Base-by-base conservation (phyloP, 2,329 filamentous ascomycete species). In the Fusarium pilosicola region DNA sequence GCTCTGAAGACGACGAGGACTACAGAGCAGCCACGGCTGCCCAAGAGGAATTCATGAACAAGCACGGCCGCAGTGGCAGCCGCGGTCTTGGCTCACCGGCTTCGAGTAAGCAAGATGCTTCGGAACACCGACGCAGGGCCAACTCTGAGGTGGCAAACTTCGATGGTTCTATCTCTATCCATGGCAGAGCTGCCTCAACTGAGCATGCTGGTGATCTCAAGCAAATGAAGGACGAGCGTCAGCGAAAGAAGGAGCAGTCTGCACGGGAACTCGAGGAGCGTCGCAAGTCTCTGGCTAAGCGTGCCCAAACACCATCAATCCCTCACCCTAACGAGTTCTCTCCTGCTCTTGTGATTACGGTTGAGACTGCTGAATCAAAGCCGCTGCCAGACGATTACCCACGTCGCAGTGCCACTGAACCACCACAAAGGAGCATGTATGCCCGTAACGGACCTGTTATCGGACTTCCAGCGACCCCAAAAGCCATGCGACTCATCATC, bases 201-300 rank as follows among this genome's bases (percentile, higher is more conserved):
- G 83, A 86, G 48, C 85, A 86, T 70, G 84, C 83, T 22, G 88
- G 88, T 7, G 89, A 91, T 67, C 78, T 90, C 65, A 86, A 84
- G 66, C 81, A 84, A 64, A 86, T 88, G 75, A 90, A 86, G 75
- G 87, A 90, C 39, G 90, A 93, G 68, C 85, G 89, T 51, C 88
- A 89, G 68, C 83, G 88, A 49, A 93, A 92, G 82, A 28, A 28
- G 28, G 93, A 94, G 73, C 86, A 91, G 55, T 93, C 93, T 15
- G 94, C 94, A 11, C 91, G 92, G 54, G 96, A 98, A 81, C 88
- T 98, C 1, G 95, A 98, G 81, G 94, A 96, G 78, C 91, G 96
- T 32, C 91, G 96, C 64, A 90, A 93, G 79, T 98, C 96, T 20
- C 86, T 97, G 32, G 94, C 93, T 24, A 89, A 93, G 61, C 89